Percentiles rank a stretch among this genome's conserved stretches.
Evolutionary conservation across 2,329 filamentous ascomycete species (phyloP).

Genomic region (Sarocladium strictum): DNA sequence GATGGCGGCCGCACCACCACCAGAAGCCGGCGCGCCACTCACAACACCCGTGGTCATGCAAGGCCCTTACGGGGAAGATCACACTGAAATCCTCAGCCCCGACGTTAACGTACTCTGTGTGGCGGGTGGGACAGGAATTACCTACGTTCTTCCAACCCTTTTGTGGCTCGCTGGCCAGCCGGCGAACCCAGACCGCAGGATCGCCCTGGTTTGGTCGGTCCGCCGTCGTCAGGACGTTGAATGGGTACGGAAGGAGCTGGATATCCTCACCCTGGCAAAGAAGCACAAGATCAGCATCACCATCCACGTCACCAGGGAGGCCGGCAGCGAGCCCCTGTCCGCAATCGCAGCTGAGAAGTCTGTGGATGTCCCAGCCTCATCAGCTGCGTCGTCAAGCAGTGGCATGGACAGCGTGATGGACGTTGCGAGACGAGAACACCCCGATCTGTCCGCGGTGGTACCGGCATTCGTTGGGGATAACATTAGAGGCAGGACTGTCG

Average conservation of each 20-base stretch:
- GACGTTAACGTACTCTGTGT: slow-evolving; percentile 34
- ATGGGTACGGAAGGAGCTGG: slow-evolving; percentile 55
- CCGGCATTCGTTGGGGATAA: slow-evolving; percentile 41
- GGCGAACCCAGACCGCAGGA: slow-evolving; percentile 36
- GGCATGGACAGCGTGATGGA: slow-evolving; percentile 15
- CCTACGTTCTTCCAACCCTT: slow-evolving; percentile 31
- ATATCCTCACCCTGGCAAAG: slow-evolving; percentile 31
- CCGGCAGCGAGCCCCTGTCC: slow-evolving; percentile 28
- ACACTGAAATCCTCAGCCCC: slow-evolving; percentile 32
- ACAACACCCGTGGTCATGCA: slow-evolving; percentile 53
- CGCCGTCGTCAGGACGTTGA: slow-evolving; percentile 46
- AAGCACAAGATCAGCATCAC: slow-evolving; percentile 42
- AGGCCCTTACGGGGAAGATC: slow-evolving; percentile 55
- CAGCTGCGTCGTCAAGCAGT: slow-evolving; percentile 5
- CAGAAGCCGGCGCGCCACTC: neutral
- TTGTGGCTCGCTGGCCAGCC: slow-evolving; percentile 30
- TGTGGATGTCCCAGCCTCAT: neutral
- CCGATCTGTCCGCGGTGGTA: slow-evolving; percentile 41
- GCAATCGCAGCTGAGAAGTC: neutral
- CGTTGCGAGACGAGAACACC: slow-evolving; percentile 23
- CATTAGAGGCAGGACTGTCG: slow-evolving; percentile 41
- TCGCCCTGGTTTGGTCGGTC: slow-evolving; percentile 61
- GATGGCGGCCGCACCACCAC: slow-evolving; percentile 26
- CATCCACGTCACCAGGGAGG: slow-evolving; percentile 56
- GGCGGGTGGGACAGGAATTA: slow-evolving; percentile 34